Evolutionary conservation across 2,329 filamentous ascomycete species (phyloP), one percentile per base, ranked within the genome.

Genomic region (Cladosporium cucumerinum): DNA sequence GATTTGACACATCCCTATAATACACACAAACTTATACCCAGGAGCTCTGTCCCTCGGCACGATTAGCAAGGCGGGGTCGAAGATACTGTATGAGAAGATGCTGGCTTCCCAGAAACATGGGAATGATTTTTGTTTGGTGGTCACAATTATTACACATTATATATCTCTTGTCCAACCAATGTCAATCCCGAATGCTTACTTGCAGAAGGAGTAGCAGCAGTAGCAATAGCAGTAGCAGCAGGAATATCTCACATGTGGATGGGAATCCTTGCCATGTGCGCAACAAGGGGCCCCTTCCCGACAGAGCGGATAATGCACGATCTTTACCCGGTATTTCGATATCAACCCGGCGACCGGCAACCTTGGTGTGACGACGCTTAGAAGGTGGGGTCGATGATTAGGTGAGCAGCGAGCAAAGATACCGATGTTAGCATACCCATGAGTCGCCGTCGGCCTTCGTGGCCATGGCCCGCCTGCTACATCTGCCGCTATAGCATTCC

Each of bases 331-430:
- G 28, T 12, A n/a, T 28, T 52, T 54, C 51, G 51, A 54, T 32
- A 54, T 14, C 51, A 12, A 30, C 25, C 18, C 16, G 16, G 25
- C 14, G 16, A n/a, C 16, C 23, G 11, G 49, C 49, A 21, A 30
- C 28, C 26, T 54, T 54, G n/a, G n/a, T n/a, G 51, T 54, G 25
- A 54, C 16, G 51, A 54, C 30, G 39, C 39, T 46, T 12, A 12
- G 55, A 34, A 12, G 55, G 55, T 58, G 55, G 55, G 55, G 55
- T 43, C 26, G 55, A 34, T 39, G 55, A 34, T 58, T 58, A 58
- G 55, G 30, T 58, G 55, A 58, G 55, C 55, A 57, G 32, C 2
- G 23, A 43, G 55, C 32, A 32, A 14, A 54, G 51, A 54, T 8
- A 32, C 30, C 51, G 8, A 54, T 32, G 26, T 16, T 14, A 2